phyloP scores from a whole-genome alignment of 164 flowering plant genomes.

The Berberis vulgaris region DNA sequence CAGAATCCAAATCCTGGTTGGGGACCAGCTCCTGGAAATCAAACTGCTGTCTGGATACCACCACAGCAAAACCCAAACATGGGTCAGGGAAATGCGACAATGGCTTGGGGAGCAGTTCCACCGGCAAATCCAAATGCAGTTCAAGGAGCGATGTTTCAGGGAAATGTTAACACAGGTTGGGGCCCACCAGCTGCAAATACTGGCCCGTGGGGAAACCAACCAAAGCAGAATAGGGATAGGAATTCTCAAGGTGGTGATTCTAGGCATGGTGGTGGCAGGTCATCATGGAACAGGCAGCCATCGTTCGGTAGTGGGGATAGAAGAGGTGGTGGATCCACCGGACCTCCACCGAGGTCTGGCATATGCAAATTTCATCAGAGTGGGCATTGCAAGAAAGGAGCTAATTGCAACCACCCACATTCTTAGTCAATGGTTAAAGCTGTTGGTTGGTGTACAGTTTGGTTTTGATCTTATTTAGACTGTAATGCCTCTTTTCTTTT shows the following conservation, averaged over 20 bases:
- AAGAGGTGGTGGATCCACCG: slow-evolving; percentile 17
- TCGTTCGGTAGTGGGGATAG: slow-evolving; percentile 32
- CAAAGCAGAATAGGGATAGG: slow-evolving; percentile 32
- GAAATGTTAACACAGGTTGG: slow-evolving; percentile 21
- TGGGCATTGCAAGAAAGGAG: slow-evolving; percentile 78
- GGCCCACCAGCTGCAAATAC: slow-evolving; percentile 22
- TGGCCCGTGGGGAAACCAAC: slow-evolving; percentile 34
- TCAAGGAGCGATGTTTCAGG: slow-evolving; percentile 17
- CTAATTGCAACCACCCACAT: slow-evolving; percentile 53
- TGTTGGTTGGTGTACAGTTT: background rate
- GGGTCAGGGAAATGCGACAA: slow-evolving; percentile 27
- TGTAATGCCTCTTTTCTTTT: background rate
- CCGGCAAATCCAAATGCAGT: slow-evolving; percentile 6
- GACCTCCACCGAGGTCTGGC: slow-evolving; percentile 22
- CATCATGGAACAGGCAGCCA: slow-evolving; percentile 37
- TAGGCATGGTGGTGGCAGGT: slow-evolving; percentile 35
- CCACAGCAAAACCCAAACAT: slow-evolving; percentile 34
- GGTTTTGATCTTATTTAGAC: background rate
- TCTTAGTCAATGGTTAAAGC: slow-evolving; percentile 6
- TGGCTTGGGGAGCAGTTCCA: background rate
- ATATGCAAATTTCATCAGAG: slow-evolving; percentile 50
- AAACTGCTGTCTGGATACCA: slow-evolving; percentile 27
- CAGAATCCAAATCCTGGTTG: slow-evolving; percentile 2
- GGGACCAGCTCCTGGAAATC: slow-evolving; percentile 16
- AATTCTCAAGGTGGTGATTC: slow-evolving; percentile 34